Conservation (phyloP, 2,329 filamentous ascomycete species). For the Aureobasidium sp. region DNA sequence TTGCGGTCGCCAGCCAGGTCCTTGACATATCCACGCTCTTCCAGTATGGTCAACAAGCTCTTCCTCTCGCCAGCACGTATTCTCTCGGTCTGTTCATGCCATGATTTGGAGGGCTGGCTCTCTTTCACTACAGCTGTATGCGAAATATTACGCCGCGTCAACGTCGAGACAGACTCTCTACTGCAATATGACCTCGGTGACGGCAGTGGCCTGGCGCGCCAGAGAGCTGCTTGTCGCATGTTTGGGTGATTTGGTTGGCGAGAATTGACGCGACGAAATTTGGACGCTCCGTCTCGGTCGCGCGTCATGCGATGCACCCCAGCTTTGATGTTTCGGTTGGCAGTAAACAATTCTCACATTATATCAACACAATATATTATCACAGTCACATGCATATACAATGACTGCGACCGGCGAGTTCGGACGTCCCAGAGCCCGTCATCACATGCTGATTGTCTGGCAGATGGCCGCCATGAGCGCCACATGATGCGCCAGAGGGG, state of each 20-base stretch:
- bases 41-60: slow-evolving; percentile 37
- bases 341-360: background rate
- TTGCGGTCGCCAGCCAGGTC: slow-evolving; percentile 54
- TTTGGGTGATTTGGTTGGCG: background rate
- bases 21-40: slow-evolving; percentile 66
- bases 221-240: background rate
- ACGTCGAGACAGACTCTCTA: background rate
- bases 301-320: background rate
- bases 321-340: background rate
- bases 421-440: no score
- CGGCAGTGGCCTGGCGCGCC: background rate
- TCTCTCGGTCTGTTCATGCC: background rate
- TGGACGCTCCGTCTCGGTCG: no score
- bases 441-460: background rate
- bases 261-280: background rate
- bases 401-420: background rate
- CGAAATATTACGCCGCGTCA: background rate
- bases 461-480: slow-evolving; percentile 11
- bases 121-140: background rate
- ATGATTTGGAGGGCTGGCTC: background rate
- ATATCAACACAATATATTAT: no score
- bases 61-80: background rate
- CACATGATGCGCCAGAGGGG: slow-evolving; percentile 15
- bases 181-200: no score
- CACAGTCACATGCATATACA: no score